These are phyloP conservation scores for Cephaloascus albidus DNA, from an alignment of 805 yeast genomes.

Conservation along the genomic window DNA sequence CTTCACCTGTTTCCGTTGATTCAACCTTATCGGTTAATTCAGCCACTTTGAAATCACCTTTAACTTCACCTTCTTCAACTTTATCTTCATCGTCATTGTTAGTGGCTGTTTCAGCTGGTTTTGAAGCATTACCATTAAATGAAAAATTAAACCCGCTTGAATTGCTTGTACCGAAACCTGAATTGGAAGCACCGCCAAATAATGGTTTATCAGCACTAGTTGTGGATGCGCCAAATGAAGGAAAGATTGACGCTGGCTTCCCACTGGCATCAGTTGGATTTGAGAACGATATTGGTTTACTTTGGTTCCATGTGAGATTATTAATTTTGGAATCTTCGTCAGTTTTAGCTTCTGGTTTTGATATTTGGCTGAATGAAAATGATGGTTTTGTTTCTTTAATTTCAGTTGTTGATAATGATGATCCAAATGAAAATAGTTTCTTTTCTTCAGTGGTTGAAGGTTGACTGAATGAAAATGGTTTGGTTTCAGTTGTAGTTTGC, in stretches of 20 bases:
- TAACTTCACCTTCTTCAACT: slow-evolving; percentile 33
- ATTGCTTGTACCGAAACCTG: slow-evolving; percentile 3
- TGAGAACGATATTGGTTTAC: neutral
- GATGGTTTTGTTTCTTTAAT: slow-evolving; percentile 8
- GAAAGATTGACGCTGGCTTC: slow-evolving; percentile 6
- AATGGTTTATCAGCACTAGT: slow-evolving; percentile 9
- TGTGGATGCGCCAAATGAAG: slow-evolving; percentile 6
- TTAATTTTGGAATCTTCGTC: neutral
- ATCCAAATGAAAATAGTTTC: slow-evolving; percentile 9
- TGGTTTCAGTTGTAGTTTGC: slow-evolving; percentile 1
- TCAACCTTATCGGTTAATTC: slow-evolving; percentile 42
- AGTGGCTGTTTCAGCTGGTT: slow-evolving; percentile 8
- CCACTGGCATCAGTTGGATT: neutral
- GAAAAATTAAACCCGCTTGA: slow-evolving; percentile 3
- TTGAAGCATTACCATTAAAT: neutral
- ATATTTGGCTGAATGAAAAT: slow-evolving; percentile 17
- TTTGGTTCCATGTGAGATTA: neutral
- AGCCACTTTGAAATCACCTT: slow-evolving; percentile 35
- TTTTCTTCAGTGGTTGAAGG: slow-evolving; percentile 4
- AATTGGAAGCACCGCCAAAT: slow-evolving; percentile 1
- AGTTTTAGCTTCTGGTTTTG: slow-evolving; percentile 1
- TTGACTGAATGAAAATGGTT: neutral
- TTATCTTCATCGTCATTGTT: slow-evolving; percentile 19
- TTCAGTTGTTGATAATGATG: slow-evolving; percentile 1
- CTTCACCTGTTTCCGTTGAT: slow-evolving; percentile 68